These are phyloP conservation scores for Stenogyne calaminthoides DNA, from an alignment of 305 asterid species.

Conservation along the genomic window DNA sequence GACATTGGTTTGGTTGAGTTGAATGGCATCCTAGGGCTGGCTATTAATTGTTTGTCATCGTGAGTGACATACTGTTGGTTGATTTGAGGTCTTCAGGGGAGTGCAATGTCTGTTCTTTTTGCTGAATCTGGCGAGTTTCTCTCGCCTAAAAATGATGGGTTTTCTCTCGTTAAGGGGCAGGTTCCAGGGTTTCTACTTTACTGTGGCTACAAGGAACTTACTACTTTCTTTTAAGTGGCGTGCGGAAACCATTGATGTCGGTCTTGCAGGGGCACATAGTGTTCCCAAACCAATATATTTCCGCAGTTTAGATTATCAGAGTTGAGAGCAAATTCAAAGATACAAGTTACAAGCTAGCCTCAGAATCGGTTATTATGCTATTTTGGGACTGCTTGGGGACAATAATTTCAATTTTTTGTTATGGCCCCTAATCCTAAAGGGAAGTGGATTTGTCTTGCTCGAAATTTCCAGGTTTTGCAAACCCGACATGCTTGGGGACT, in stretches of 20 bases:
- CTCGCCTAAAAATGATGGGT: slow-evolving; percentile 48
- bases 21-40: slow-evolving; percentile 80
- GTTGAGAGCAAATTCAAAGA: slow-evolving; percentile 52
- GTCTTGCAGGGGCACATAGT: slow-evolving; percentile 63
- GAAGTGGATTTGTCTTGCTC: slow-evolving; percentile 30
- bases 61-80: slow-evolving; percentile 55
- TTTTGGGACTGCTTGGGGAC: slow-evolving; percentile 86
- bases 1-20: slow-evolving; percentile 58
- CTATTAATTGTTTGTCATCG: slow-evolving; percentile 53
- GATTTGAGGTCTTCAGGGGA: slow-evolving; percentile 49
- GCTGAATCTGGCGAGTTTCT: slow-evolving; percentile 56
- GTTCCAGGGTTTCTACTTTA: slow-evolving; percentile 51
- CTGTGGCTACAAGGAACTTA: slow-evolving; percentile 45
- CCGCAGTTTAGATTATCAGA: slow-evolving; percentile 58
- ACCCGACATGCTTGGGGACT: slow-evolving; percentile 64
- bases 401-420: slow-evolving; percentile 64
- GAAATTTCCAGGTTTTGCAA: slow-evolving; percentile 48
- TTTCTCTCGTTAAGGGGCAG: slow-evolving; percentile 57
- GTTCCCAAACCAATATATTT: slow-evolving; percentile 55
- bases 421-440: slow-evolving; percentile 54
- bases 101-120: slow-evolving; percentile 44
- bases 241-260: slow-evolving; percentile 58
- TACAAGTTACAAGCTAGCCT: slow-evolving; percentile 52
- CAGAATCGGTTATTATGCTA: slow-evolving; percentile 68
- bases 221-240: slow-evolving; percentile 76